Percentiles rank a stretch among this genome's conserved stretches.
Evolutionary conservation across 2,329 filamentous ascomycete species (phyloP).

Genomic region (Xylariaceae sp.): DNA sequence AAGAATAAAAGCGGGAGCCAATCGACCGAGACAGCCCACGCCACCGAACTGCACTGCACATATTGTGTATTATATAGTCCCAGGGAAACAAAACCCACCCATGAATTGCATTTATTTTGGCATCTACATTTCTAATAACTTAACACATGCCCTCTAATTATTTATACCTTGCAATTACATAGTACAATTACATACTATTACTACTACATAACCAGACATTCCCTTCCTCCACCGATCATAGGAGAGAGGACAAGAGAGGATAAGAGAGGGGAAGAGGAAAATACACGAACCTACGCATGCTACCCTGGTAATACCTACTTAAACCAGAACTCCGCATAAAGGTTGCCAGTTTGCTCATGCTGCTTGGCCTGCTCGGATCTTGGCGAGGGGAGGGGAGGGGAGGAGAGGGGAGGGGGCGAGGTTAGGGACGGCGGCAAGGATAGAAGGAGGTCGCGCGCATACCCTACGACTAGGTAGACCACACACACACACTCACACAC

Average conservation of each 20-base stretch:
- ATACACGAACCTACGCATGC: slow-evolving; percentile 10
- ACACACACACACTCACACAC: too few relatives aligned
- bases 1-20: slow-evolving; percentile 1
- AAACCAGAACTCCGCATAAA: neutral
- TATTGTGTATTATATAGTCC: too few relatives aligned
- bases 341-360: too few relatives aligned
- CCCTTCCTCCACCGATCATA: too few relatives aligned
- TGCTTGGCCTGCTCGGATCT: slow-evolving; percentile 5
- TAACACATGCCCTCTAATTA: neutral
- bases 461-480: too few relatives aligned
- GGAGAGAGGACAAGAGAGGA: too few relatives aligned
- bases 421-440: too few relatives aligned
- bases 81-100: slow-evolving; percentile 3
- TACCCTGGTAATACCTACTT: slow-evolving; percentile 3
- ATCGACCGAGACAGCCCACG: slow-evolving; percentile 3
- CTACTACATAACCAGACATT: too few relatives aligned
- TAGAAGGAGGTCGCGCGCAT: too few relatives aligned
- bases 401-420: too few relatives aligned
- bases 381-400: slow-evolving; percentile 8
- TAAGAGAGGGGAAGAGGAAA: neutral
- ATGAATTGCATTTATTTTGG: neutral
- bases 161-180: neutral
- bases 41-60: neutral
- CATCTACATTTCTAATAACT: neutral
- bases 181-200: neutral